Conservation (phyloP, 2,329 filamentous ascomycete genomes). For the Colletotrichum sidae region DNA sequence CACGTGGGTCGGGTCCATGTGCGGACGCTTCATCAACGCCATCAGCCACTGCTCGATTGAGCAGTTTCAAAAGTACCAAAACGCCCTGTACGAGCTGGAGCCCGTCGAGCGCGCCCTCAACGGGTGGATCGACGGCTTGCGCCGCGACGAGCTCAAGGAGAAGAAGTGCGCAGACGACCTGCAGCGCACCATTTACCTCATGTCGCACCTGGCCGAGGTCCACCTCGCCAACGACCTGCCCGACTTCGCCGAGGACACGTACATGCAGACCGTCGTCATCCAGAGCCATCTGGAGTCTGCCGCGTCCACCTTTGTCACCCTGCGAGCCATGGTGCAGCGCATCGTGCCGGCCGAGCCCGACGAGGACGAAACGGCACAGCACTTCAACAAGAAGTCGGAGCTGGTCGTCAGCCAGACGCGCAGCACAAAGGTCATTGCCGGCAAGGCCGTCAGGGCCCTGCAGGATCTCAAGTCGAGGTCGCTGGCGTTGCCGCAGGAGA, state of each 20-base stretch:
- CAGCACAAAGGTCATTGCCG: constrained; percentile 84
- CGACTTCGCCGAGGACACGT: constrained; percentile 81
- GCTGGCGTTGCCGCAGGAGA: constrained; percentile 77
- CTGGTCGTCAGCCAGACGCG: constrained; percentile 79
- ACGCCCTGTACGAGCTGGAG: constrained; percentile 87
- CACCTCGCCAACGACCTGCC: constrained; percentile 78
- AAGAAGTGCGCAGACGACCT: constrained; percentile 84
- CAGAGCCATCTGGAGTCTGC: constrained; percentile 86
- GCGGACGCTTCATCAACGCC: constrained; percentile 83
- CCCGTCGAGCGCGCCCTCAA: constrained; percentile 92
- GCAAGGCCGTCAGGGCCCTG: constrained; percentile 81
- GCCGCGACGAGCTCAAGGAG: constrained; percentile 87
- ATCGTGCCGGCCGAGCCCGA: constrained; percentile 66
- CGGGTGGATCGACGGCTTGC: constrained; percentile 85
- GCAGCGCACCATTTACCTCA: constrained; percentile 84
- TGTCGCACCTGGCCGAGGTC: constrained; percentile 87
- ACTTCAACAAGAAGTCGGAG: constrained; percentile 79
- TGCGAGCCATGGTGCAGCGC: constrained; percentile 75
- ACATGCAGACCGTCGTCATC: constrained; percentile 81
- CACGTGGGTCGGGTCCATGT: constrained; percentile 85
- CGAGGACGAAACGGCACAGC: constrained; percentile 74
- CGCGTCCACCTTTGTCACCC: constrained; percentile 73
- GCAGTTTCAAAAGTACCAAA: constrained; percentile 82
- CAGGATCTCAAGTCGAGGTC: constrained; percentile 82
- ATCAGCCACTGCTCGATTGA: constrained; percentile 83